Conservation (phyloP, 192 early-diverging fungal genomes). For the Lunasporangiospora selenospora region DNA sequence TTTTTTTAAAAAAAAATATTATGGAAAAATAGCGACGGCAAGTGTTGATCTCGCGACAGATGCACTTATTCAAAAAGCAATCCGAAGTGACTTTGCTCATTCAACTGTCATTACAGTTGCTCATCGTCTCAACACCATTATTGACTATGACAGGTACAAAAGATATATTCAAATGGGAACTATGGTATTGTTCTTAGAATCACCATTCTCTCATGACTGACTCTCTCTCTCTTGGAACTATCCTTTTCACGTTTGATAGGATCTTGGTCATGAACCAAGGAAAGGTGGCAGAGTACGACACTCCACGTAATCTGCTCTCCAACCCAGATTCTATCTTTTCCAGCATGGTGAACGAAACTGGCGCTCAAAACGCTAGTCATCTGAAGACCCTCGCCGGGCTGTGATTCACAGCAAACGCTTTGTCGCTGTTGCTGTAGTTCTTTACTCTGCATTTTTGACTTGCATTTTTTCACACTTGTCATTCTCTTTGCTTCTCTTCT, state of each 20-base stretch:
- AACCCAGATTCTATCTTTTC: conserved; percentile 69
- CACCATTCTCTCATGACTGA: not conserved
- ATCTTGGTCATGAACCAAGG: conserved; percentile 72
- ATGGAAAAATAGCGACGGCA: conserved; percentile 84
- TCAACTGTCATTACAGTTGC: conserved; percentile 77
- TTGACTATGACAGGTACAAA: conserved; percentile 51
- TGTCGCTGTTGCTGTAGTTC: not conserved
- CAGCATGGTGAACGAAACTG: conserved; percentile 82
- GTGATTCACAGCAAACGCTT: not conserved
- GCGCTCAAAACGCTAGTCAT: conserved; percentile 52
- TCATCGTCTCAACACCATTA: conserved; percentile 76
- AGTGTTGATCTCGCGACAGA: conserved; percentile 86
- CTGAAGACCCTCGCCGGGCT: conserved; percentile 27
- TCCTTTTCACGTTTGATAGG: conserved; percentile 20
- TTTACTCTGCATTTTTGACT: not conserved
- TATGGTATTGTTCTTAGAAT: not conserved
- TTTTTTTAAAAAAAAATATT: conserved; percentile 42
- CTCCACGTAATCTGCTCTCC: conserved; percentile 71
- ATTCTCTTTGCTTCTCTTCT: not conserved
- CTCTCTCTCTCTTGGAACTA: not conserved
- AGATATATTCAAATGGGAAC: not conserved
- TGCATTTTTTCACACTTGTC: not conserved
- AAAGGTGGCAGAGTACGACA: conserved; percentile 80
- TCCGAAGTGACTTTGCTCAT: conserved; percentile 67
- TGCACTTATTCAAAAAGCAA: conserved; percentile 72